phyloP scores from a whole-genome alignment of 441 rosid species.

The Euphorbia schlechtendalii region DNA sequence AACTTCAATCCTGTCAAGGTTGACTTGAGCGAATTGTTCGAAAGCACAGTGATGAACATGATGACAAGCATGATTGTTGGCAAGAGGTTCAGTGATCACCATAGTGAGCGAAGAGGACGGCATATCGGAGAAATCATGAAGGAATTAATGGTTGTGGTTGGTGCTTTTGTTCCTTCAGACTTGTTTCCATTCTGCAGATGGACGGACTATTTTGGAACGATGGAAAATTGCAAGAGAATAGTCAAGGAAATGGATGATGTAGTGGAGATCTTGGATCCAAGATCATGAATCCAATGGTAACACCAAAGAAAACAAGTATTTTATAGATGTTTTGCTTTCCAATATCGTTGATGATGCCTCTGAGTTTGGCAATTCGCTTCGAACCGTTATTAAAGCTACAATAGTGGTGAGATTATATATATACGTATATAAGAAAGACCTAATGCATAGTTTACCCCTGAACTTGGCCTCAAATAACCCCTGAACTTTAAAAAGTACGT shows the following conservation, averaged over 20 bases:
- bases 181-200: slow-evolving; percentile 9
- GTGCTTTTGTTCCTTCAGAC: slow-evolving; percentile 10
- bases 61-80: slow-evolving; percentile 15
- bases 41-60: background rate
- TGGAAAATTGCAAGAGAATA: background rate
- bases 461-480: too few species aligned
- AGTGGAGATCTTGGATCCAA: slow-evolving; percentile 13
- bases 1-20: background rate
- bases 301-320: background rate
- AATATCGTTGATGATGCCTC: slow-evolving; percentile 5
- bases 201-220: background rate
- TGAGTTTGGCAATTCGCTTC: slow-evolving; percentile 5
- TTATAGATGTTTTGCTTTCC: too few species aligned
- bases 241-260: slow-evolving; percentile 8
- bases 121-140: background rate
- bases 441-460: too few species aligned
- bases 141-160: slow-evolving; percentile 11
- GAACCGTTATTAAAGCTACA: slow-evolving; percentile 14
- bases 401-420: background rate
- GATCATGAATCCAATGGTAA: background rate
- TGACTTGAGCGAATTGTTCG: background rate
- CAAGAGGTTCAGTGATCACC: slow-evolving; percentile 9
- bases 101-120: background rate
- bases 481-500: too few species aligned
- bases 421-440: too few species aligned